phyloP scores from a whole-genome alignment of 1,284 basidiomycete species.

The Omphalotus olearius region DNA sequence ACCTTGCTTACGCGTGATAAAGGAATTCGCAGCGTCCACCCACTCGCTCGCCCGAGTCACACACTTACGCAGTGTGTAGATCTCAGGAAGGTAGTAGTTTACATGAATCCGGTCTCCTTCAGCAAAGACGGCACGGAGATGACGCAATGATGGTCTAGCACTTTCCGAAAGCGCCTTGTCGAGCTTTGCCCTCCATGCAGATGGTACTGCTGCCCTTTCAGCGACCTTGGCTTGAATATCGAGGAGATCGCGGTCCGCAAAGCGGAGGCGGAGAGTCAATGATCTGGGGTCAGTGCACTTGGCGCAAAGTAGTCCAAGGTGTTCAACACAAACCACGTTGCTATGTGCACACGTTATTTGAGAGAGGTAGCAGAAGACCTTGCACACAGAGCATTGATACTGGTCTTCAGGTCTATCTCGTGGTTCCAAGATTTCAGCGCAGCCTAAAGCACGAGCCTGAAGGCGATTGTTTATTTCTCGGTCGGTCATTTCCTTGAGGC shows the following conservation, averaged over 20 bases:
- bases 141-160: conserved; percentile 69
- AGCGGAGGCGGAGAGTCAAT: conserved; percentile 73
- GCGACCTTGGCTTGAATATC: conserved; percentile 64
- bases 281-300: conserved; percentile 51
- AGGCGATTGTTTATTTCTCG: conserved; percentile 75
- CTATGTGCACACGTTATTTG: conserved; percentile 84
- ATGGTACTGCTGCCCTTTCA: conserved; percentile 72
- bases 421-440: conserved; percentile 72
- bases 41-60: conserved; percentile 80
- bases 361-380: conserved; percentile 93
- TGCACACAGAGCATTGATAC: conserved; percentile 94
- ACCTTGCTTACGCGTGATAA: conserved; percentile 68
- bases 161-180: conserved; percentile 64
- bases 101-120: conserved; percentile 90
- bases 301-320: conserved; percentile 71
- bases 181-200: conserved; percentile 74
- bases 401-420: conserved; percentile 88
- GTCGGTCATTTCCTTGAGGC: conserved; percentile 85
- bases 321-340: conserved; percentile 84
- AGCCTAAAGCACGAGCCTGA: conserved; percentile 49
- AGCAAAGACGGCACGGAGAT: conserved; percentile 71
- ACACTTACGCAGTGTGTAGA: conserved; percentile 71
- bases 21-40: conserved; percentile 74
- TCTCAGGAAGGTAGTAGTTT: conserved; percentile 68
- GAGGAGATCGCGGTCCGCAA: conserved; percentile 75